Percentiles rank a stretch among this genome's conserved stretches.
These are phyloP conservation scores for Vararia minispora DNA, from an alignment of 768 basidiomycete genomes.

Conservation along the genomic window DNA sequence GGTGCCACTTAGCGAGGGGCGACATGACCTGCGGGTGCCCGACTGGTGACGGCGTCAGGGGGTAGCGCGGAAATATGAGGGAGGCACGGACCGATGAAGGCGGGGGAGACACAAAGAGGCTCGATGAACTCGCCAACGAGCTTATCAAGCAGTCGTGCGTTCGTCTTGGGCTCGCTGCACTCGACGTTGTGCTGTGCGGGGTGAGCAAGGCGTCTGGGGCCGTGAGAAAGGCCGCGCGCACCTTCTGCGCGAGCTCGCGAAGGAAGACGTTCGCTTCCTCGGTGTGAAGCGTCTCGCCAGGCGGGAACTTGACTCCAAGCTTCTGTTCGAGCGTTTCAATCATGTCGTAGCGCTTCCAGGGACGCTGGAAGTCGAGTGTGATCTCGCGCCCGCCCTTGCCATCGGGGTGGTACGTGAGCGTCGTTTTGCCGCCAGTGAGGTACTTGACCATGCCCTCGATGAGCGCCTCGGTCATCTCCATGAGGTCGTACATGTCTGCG, in stretches of 20 bases:
- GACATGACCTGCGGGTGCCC: conserved; percentile 99
- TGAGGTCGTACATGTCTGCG: conserved; percentile 96
- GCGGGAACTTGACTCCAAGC: conserved; percentile 83
- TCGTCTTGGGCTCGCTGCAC: conserved; percentile 92
- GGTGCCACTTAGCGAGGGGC: conserved; percentile 96
- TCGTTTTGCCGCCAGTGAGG: conserved; percentile 71
- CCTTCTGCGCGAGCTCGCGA: conserved; percentile 76
- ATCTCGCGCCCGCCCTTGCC: conserved; percentile 76
- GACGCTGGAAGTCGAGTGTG: conserved; percentile 78
- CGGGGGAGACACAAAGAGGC: conserved; percentile 88
- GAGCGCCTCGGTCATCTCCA: conserved; percentile 92
- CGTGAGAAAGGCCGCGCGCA: conserved; percentile 18
- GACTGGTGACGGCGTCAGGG: conserved; percentile 31
- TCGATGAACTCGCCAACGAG: conserved; percentile 98
- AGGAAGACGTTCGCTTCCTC: conserved; percentile 84
- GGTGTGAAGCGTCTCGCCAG: conserved; percentile 82
- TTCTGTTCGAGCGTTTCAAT: conserved; percentile 93
- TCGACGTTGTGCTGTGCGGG: conserved; percentile 78
- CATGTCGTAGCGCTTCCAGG: conserved; percentile 99
- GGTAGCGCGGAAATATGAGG: not conserved
- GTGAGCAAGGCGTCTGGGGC: not conserved
- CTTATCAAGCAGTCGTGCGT: conserved; percentile 93
- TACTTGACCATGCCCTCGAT: conserved; percentile 86
- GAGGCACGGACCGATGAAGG: conserved; percentile 70
- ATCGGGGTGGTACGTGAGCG: conserved; percentile 82